Evolutionary conservation across 73 alveolate genomes (phyloP), one percentile per base, ranked within the genome.

Genomic region (Paramecium primaurelia): DNA sequence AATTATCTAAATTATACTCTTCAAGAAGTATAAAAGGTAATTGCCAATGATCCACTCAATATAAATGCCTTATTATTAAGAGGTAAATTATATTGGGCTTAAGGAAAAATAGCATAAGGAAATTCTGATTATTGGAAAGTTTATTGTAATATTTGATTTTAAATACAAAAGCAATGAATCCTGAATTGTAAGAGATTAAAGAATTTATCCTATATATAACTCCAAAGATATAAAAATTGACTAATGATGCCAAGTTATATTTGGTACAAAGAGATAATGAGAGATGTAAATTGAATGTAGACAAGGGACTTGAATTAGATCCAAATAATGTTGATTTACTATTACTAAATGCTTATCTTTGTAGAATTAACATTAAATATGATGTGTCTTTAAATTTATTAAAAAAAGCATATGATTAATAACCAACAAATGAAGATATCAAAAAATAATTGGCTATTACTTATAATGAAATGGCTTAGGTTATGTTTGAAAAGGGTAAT

Each of bases 381-480:
- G 94, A 89, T 28, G 51, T 40, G 9, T 89, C 94, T 8, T 64
- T 89, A 32, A 89, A 89, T 26, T 30, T 28, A 25, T 73, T 89
- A 26, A 30, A 71, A 22, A 25, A 47, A 3, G 94, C 94, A 10
- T 71, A 32, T 28, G 71, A 89, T 28, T 45, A 58, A 12, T 7
- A 71, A 3, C 49, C 71, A 71, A 60, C 77, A 59, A 89, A 89
- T 32, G 49, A 42, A 16, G 94, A 89, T 30, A 83, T 89, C 8
- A 40, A 71, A 54, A 69, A 71, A n/a, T 38, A 89, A 60, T 58
- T 89, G 28, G 94, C 94, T 6, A 59, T 89, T 3, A 89, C 94
- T 6, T 89, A 89, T 30, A 89, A 89, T 71, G 94, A 89, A 30
- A 89, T 89, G 94, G 94, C 92, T 20, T 32, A 51, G 26, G 83